Evolutionary conservation across 805 yeast species (phyloP), one percentile per base, ranked within the genome.

Genomic region (Candida methanosorbosa): DNA sequence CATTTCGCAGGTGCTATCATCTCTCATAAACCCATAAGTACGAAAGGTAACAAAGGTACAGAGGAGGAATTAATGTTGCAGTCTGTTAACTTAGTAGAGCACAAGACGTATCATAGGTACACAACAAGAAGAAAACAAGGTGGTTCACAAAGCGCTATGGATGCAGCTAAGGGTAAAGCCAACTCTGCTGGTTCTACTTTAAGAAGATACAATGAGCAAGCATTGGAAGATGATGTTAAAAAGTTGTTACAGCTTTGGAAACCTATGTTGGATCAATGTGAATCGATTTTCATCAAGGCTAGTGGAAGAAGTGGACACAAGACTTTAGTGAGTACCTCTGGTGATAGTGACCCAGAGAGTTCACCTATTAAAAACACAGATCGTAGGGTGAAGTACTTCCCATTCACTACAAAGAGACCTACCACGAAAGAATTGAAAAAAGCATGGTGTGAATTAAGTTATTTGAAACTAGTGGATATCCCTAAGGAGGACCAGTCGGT

Each of bases 121-220:
- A 92, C 98, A 2, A 87, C 97, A 2, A 77, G 98, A 63, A 72
- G 96, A 43, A 92, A 92, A 52, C 98, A 92, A 57, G 98, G 98
- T 65, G 98, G 98, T 1, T 73, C 97, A 0, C 98, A 92, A 54
- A 75, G 88, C 43, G 88, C 97, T 2, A 81, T 75, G 57, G 98
- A 92, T 57, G 85, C 81, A 50, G 82, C 95, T 1, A 75, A 81
- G 44, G 97, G 98, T 4, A 90, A 88, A 54, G 97, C 97, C 7
- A 86, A 86, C 42, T 86, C 96, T 18, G 98, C 96, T 0, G 98
- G 98, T 34, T 81, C 97, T 2, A 75, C 77, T 35, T 67, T 92
- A 30, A 77, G 98, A 62, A 69, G 98, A 40, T 78, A 86, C 48
- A 90, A 88, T 49, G 98, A 92, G 57, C 80, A 77, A 37, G 90